phyloP scores from a whole-genome alignment of 225 moss, liverwort and hornwort genomes.

The Sphagnum contortum region DNA sequence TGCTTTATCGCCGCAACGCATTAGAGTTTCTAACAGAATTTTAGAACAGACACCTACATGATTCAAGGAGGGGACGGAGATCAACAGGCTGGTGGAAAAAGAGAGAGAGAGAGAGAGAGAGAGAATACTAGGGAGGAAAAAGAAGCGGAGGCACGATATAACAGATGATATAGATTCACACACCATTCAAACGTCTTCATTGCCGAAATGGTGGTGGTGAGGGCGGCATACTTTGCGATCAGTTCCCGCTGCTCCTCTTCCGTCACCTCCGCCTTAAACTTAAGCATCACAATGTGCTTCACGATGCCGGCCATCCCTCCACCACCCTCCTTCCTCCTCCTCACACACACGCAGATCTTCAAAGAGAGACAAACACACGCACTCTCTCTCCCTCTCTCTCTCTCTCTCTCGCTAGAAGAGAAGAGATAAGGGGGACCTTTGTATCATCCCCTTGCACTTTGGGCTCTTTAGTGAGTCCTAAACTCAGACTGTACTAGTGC shows the following conservation, averaged over 20 bases:
- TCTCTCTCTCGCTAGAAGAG: too few relatives aligned
- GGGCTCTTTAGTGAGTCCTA: too few relatives aligned
- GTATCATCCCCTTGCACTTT: too few relatives aligned
- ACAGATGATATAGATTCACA: background rate
- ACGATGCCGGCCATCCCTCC: constrained; percentile 29
- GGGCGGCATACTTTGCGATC: constrained; percentile 23
- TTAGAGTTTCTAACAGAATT: background rate
- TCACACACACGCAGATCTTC: too few relatives aligned
- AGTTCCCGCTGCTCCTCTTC: constrained; percentile 26
- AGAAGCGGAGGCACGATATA: background rate
- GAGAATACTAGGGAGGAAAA: too few relatives aligned
- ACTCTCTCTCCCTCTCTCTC: too few relatives aligned
- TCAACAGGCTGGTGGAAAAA: background rate
- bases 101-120: too few relatives aligned
- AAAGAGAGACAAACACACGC: too few relatives aligned
- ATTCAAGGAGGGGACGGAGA: background rate
- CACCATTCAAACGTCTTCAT: constrained; percentile 74
- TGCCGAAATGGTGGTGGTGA: constrained; percentile 41
- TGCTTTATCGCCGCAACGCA: background rate
- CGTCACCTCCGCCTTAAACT: constrained; percentile 41
- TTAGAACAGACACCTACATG: background rate
- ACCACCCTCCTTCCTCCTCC: background rate
- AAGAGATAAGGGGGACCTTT: too few relatives aligned
- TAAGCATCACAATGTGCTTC: constrained; percentile 53
- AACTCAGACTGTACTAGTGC: too few relatives aligned